These are phyloP conservation scores for Leptographium galeiforme DNA, from an alignment of 2,329 filamentous ascomycete species.

Conservation along the genomic window DNA sequence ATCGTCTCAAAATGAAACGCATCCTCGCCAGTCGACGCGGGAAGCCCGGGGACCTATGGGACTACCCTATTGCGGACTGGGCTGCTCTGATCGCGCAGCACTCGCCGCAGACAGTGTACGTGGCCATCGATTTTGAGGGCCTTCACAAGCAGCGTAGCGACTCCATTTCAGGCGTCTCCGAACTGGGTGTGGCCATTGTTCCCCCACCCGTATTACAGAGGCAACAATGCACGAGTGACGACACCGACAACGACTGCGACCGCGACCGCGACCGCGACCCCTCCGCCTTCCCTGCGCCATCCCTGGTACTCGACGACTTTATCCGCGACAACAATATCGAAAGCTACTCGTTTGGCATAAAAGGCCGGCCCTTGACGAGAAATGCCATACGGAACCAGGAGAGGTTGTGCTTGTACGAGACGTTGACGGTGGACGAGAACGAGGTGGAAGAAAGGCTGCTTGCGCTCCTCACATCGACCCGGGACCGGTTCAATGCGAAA, in stretches of 20 bases:
- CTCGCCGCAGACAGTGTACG: neutral
- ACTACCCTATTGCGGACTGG: too few species aligned
- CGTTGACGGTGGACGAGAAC: neutral
- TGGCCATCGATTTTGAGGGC: neutral
- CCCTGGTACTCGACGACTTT: neutral
- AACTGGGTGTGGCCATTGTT: neutral
- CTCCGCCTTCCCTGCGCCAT: neutral
- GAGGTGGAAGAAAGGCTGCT: neutral
- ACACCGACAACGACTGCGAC: neutral
- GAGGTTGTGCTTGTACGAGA: neutral
- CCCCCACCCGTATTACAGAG: neutral
- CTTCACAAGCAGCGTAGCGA: neutral
- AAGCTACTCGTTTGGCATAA: neutral
- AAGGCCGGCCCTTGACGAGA: neutral
- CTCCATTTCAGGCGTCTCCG: neutral
- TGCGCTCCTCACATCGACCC: neutral
- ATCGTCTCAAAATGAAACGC: too few species aligned
- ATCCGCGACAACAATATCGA: neutral
- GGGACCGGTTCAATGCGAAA: neutral
- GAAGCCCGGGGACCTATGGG: too few species aligned
- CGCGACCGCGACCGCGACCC: too few species aligned
- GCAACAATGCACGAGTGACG: neutral
- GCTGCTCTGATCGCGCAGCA: too few species aligned
- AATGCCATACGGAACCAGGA: neutral
- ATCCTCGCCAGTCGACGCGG: too few species aligned